These are phyloP conservation scores for Suillus subaureus DNA, from an alignment of 768 basidiomycete species.

Conservation along the genomic window DNA sequence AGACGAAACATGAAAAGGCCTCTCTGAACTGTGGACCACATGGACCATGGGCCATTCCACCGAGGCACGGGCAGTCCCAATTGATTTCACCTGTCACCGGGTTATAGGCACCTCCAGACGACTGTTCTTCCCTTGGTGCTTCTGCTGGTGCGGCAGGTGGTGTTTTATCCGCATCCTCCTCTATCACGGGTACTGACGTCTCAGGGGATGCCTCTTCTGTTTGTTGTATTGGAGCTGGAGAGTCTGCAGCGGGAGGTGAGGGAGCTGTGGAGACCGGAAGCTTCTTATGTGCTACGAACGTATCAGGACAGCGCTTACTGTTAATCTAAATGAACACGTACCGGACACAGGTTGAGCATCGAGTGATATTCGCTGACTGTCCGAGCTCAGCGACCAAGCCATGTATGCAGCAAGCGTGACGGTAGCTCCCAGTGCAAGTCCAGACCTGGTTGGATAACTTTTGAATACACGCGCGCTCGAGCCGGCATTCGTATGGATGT, in stretches of 20 bases:
- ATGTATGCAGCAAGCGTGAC: constrained; percentile 47
- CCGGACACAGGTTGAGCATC: constrained; percentile 41
- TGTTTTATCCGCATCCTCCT: constrained; percentile 14
- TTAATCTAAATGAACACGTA: constrained; percentile 17
- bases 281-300: constrained; percentile 23
- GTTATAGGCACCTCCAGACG: constrained; percentile 72
- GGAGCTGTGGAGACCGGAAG: constrained; percentile 10
- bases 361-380: constrained; percentile 46
- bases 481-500: constrained; percentile 47
- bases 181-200: background rate
- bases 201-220: constrained; percentile 24
- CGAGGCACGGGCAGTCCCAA: constrained; percentile 99
- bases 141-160: constrained; percentile 11
- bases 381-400: constrained; percentile 48
- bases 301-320: background rate
- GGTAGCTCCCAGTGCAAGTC: constrained; percentile 46
- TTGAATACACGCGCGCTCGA: constrained; percentile 23
- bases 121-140: constrained; percentile 26
- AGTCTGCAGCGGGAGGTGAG: constrained; percentile 20
- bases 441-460: constrained; percentile 30
- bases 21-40: constrained; percentile 92
- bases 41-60: constrained; percentile 97
- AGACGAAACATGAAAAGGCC: constrained; percentile 97
- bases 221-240: constrained; percentile 20
- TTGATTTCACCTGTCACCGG: constrained; percentile 99